Evolutionary conservation across 108 stramenopile genomes (phyloP).

Genomic region (Fragilaria crotonensis): DNA sequence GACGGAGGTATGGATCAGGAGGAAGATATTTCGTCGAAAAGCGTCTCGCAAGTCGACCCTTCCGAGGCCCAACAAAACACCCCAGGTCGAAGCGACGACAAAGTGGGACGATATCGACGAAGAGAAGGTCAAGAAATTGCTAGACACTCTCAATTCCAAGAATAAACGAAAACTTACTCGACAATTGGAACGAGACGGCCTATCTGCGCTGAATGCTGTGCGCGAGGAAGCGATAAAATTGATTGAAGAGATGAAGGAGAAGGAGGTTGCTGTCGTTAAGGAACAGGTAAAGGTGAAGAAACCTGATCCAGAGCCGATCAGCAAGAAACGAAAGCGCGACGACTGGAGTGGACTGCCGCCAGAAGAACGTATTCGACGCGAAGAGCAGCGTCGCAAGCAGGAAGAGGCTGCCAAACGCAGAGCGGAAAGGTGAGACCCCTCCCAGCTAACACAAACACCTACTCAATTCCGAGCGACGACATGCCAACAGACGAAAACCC

Average conservation of each 20-base stretch:
- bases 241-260: constrained; percentile 6
- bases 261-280: constrained; percentile 1
- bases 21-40: too few relatives aligned
- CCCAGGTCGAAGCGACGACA: too few relatives aligned
- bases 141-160: constrained; percentile 74
- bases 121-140: constrained; percentile 26
- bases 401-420: constrained; percentile 68
- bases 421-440: constrained; percentile 22
- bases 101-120: constrained; percentile 7
- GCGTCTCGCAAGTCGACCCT: too few relatives aligned
- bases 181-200: constrained; percentile 32
- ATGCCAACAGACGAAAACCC: constrained; percentile 81
- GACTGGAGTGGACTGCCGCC: constrained; percentile 43
- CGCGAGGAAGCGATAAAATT: constrained; percentile 11
- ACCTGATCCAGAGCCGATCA: constrained; percentile 18
- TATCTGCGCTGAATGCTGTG: constrained; percentile 11
- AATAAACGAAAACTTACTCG: constrained; percentile 25
- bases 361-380: constrained; percentile 69
- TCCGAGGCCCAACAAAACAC: too few relatives aligned
- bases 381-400: constrained; percentile 60
- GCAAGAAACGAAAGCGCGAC: constrained; percentile 25
- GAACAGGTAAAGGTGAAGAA: not conserved
- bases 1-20: too few relatives aligned
- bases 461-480: constrained; percentile 75
- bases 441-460: constrained; percentile 43